Evolutionary conservation across 371 early-diverging fungal species (phyloP), one percentile per base, ranked within the genome.

Genomic region (Sporodiniella umbellata): DNA sequence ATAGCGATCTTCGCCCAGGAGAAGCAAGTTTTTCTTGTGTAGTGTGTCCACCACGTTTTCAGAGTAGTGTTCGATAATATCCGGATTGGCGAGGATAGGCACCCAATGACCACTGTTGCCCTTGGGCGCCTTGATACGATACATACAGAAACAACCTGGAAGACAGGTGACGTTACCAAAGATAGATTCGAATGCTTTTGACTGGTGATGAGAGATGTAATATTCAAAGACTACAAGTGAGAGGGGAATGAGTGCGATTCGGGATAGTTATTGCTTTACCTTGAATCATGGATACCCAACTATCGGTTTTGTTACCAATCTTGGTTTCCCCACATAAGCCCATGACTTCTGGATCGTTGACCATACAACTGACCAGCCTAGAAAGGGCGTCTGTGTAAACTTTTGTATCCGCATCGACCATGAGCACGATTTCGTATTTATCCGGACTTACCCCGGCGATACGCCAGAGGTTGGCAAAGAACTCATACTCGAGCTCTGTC

Each of bases 1-100:
- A 80, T 94, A 99, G 11, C 98, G 90, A 72, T 97, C 99, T 77
- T 99, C 99, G 33, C 99, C 99, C 3, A 99, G 83, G 28, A 98
- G 71, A 22, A 98, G 72, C 53, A 99, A 72, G 68, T 99, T 99
- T 81, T 99, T 99, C 64, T 96, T 89, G 79, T 99, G 99, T 30
- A 99, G 79, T 3, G 99, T 99, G 53, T 96, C 95, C 12, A 98
- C 95, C 6, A 94, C 89, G 75, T 91, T 94, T 58, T 95, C 94
- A 4, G 95, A 93, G 72, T 99, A 99, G 54, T 90, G 82, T 55
- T 93, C 90, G 25, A 99, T 89, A 73, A 96, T 87, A 70, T 92
- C 87, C 12, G 99, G 89, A 72, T 95, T 86, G 59, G 88, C 89
- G 53, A 99, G 68, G 24, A 90, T 96, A 48, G 91, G 94, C 10